These are phyloP conservation scores for Penicillium samsonianum DNA, from an alignment of 495 filamentous ascomycete species.

Conservation along the genomic window DNA sequence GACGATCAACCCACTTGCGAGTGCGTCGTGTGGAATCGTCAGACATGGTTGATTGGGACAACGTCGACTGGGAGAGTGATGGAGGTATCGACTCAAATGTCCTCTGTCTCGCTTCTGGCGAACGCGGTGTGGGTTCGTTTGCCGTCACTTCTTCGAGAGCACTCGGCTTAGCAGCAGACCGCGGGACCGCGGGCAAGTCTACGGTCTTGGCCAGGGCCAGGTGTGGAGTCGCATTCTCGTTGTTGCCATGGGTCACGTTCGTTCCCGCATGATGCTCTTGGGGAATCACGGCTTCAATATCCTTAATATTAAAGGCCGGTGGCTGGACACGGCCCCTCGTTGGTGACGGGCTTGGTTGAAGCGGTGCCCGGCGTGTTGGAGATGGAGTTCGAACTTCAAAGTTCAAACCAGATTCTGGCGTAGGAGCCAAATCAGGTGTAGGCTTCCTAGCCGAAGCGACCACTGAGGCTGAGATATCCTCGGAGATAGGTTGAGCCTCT, in stretches of 20 bases:
- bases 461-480: neutral
- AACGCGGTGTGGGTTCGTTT: conserved; percentile 22
- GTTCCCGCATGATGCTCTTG: conserved; percentile 12
- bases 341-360: conserved; percentile 27
- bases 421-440: conserved; percentile 17
- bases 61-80: conserved; percentile 7
- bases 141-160: conserved; percentile 29
- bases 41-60: conserved; percentile 8
- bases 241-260: conserved; percentile 16
- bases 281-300: conserved; percentile 5
- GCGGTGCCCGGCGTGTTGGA: conserved; percentile 23
- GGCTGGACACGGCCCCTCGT: conserved; percentile 21
- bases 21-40: conserved; percentile 24
- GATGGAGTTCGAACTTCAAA: conserved; percentile 21
- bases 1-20: conserved; percentile 32
- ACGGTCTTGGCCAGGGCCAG: conserved; percentile 13
- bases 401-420: conserved; percentile 9
- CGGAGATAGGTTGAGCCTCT: neutral
- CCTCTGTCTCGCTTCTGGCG: conserved; percentile 14
- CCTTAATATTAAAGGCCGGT: conserved; percentile 10
- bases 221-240: conserved; percentile 31
- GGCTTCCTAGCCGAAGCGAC: conserved; percentile 17
- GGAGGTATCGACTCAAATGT: conserved; percentile 26
- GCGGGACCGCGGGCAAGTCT: conserved; percentile 22
- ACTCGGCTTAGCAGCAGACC: conserved; percentile 27